These are phyloP conservation scores for Oidium heveae DNA, from an alignment of 2,329 filamentous ascomycete genomes.

Conservation along the genomic window DNA sequence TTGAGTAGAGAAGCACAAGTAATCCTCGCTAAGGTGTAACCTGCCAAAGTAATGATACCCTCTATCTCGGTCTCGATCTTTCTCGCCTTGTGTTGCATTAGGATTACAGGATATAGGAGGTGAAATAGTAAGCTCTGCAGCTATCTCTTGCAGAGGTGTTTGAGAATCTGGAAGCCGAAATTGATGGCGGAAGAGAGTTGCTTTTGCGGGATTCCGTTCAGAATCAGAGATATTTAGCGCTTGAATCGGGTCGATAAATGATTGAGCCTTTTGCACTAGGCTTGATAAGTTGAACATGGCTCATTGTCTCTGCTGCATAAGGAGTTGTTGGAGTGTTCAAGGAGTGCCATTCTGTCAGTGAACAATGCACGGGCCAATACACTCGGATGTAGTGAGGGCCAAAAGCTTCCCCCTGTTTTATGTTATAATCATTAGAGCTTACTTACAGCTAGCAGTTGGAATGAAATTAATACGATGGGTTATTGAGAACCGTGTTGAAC, in stretches of 20 bases:
- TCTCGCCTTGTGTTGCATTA: conserved; percentile 44
- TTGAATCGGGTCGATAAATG: conserved; percentile 74
- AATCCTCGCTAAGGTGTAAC: conserved; percentile 81
- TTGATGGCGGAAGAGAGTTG: conserved; percentile 79
- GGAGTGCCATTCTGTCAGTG: not conserved
- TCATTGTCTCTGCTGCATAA: conserved; percentile 12
- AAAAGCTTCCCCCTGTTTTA: too few species aligned
- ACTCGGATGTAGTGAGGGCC: too few species aligned
- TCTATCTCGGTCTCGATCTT: conserved; percentile 34
- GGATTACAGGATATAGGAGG: conserved; percentile 21
- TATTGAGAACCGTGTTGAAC: too few species aligned
- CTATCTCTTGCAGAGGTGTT: conserved; percentile 86
- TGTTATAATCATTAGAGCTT: too few species aligned
- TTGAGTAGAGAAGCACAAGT: conserved; percentile 89
- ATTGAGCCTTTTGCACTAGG: conserved; percentile 87
- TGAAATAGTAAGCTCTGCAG: conserved; percentile 76
- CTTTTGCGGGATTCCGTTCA: conserved; percentile 69
- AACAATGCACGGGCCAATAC: not conserved
- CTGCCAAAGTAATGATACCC: conserved; percentile 82
- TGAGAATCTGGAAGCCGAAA: conserved; percentile 86
- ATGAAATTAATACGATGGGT: too few species aligned
- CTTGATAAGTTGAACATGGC: conserved; percentile 42
- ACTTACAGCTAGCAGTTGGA: too few species aligned
- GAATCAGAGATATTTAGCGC: conserved; percentile 46
- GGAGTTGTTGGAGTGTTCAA: not conserved